Evolutionary conservation across 2,329 filamentous ascomycete genomes (phyloP), one percentile per base, ranked within the genome.

Genomic region (Hypoxylon sp.): DNA sequence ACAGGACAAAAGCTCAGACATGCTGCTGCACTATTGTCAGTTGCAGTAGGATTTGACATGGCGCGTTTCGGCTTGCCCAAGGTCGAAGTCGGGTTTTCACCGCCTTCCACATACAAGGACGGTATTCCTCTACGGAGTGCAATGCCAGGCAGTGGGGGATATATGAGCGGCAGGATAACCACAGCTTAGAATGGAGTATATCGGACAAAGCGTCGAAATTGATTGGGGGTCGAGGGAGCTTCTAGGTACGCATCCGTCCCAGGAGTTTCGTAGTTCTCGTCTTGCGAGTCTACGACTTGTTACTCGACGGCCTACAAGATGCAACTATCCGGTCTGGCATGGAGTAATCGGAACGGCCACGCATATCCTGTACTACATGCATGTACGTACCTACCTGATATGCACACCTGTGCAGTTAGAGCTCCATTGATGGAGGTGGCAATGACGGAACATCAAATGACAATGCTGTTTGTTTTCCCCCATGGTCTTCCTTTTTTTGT

Each of bases 41-140:
- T 57, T 45, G 56, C 31, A 58, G 56, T 26, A 58, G 60, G 53
- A 60, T 63, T 58, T 63, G 55, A 57, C 49, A 42, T 42, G 23
- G 38, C 17, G n/a, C 31, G 13, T 42, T 57, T 46, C 43, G 41
- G 53, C 56, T 43, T 31, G 13, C 37, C 13, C 8, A 29, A 20
- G 17, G n/a, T 33, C 17, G 41, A 46, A 47, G 40, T 50, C 38
- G 51, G 48, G 52, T 37, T 40, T 38, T 48, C n/a, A 60, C 37
- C 49, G 50, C 46, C 26, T 58, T 24, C 49, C 40, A 56, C 42
- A 31, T 46, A 59, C 24, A 27, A 47, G 48, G 31, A 41, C 41
- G 18, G 11, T 52, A 48, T 37, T 15, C 8, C 8, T 53, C 21
- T 40, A 18, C 20, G 17, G 38, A 33, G 26, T 24, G 43, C 29